Base-by-base conservation (phyloP, 75 land plant genomes). In the Cunninghamia lanceolata region DNA sequence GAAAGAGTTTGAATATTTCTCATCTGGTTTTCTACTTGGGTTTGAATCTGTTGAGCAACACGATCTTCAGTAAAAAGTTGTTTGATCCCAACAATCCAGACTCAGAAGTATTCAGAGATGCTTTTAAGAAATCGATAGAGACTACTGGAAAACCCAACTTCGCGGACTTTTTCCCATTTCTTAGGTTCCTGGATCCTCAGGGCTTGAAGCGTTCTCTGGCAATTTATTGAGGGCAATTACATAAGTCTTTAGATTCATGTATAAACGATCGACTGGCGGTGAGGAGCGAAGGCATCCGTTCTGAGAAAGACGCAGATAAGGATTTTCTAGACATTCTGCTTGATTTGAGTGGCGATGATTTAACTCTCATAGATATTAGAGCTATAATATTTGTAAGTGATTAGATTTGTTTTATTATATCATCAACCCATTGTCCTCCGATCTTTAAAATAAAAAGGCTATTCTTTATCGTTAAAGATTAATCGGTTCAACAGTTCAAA, bases 241-340 rank as follows among this genome's bases (percentile, higher is more conserved):
- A 11, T 35, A 19, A 76, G 4, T 36, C 15, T 35, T 15, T 76
- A 1, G 79, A 38, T 76, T 17, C 8, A 39, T 76, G 35, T 43
- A 38, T 76, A 4, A 38, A 76, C 21, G 40, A 76, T 38, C 79
- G 79, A 21, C 79, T 15, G 43, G 43, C 43, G 21, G 39, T 4
- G 1, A 76, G 40, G 8, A 17, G 40, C 42, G 16, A 17, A 39
- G 19, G 28, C 43, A 15, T 36, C 1, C 11, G 52, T 47, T 47
- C 52, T 47, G 0, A 47, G 52, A 10, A 47, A 47, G 52, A 47
- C 52, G 3, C 25, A 39, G 40, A 76, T 4, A 39, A 76, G 79
- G 79, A 76, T 39, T 39, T 76, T 38, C 39, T 76, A 25, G 79
- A 76, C 28, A 17, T 76, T 76, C 43, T 76, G 79, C 79, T 76